Percentiles rank a stretch among this genome's conserved stretches.
phyloP scores from a whole-genome alignment of 768 basidiomycete species.

The Clathrus columnatus region DNA sequence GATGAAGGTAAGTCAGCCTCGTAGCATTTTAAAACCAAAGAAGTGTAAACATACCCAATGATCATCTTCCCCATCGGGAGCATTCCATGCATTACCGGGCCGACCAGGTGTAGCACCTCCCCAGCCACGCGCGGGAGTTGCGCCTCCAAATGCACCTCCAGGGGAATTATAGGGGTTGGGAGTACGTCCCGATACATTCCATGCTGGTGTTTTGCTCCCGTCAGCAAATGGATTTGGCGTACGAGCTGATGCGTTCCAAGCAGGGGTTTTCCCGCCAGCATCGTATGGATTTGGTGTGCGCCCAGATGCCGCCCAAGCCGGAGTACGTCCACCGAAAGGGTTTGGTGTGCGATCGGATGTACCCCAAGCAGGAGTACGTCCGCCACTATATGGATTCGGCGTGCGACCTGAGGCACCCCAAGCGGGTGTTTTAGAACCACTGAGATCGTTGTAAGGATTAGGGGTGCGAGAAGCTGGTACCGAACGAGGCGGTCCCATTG shows the following conservation, averaged over 20 bases:
- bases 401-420: constrained; percentile 41
- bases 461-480: constrained; percentile 29
- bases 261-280: constrained; percentile 40
- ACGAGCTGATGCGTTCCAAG: constrained; percentile 39
- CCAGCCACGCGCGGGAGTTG: constrained; percentile 26
- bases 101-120: constrained; percentile 38
- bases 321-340: constrained; percentile 59
- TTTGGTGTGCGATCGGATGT: constrained; percentile 26
- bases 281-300: constrained; percentile 66
- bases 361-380: constrained; percentile 53
- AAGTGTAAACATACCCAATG: not conserved
- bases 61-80: not conserved
- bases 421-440: constrained; percentile 28
- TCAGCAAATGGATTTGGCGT: constrained; percentile 49
- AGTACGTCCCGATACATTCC: constrained; percentile 41
- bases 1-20: constrained; percentile 1
- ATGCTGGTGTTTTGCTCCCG: constrained; percentile 23
- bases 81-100: constrained; percentile 11
- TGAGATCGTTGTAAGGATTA: constrained; percentile 28
- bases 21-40: not conserved
- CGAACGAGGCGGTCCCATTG: constrained; percentile 4
- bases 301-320: constrained; percentile 54
- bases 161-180: constrained; percentile 53
- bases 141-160: constrained; percentile 14
- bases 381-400: constrained; percentile 58